These are phyloP conservation scores for Fusarium verrucosum DNA, from an alignment of 2,329 filamentous ascomycete species.

Conservation along the genomic window DNA sequence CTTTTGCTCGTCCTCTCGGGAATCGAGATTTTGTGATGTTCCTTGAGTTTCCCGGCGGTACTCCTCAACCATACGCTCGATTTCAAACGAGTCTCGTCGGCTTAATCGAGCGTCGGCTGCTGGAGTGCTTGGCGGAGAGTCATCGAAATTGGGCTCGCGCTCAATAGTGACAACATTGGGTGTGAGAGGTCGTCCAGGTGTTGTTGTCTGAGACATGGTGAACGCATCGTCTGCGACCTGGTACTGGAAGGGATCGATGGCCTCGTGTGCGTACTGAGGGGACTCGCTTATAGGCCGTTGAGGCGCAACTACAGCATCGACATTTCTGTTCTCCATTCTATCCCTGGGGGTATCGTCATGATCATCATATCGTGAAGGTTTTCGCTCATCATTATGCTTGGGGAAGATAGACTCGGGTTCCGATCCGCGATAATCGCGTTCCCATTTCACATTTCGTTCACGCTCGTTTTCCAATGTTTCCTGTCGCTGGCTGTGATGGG, in stretches of 20 bases:
- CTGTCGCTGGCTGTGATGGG: slow-evolving; percentile 30
- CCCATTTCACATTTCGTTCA: slow-evolving; percentile 32
- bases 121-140: slow-evolving; percentile 45
- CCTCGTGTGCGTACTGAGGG: slow-evolving; percentile 42
- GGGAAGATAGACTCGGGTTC: slow-evolving; percentile 45
- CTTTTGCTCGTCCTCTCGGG: slow-evolving; percentile 53
- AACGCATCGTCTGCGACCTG: slow-evolving; percentile 65
- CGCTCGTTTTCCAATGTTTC: slow-evolving; percentile 23
- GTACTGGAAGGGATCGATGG: slow-evolving; percentile 67
- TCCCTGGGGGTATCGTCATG: slow-evolving; percentile 45
- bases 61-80: slow-evolving; percentile 49
- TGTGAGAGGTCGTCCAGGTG: slow-evolving; percentile 56
- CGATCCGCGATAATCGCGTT: slow-evolving; percentile 43
- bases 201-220: slow-evolving; percentile 53
- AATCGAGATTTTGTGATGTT: slow-evolving; percentile 29
- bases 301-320: slow-evolving; percentile 41
- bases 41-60: slow-evolving; percentile 40
- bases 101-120: slow-evolving; percentile 54
- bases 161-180: slow-evolving; percentile 64
- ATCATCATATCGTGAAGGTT: slow-evolving; percentile 48
- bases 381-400: slow-evolving; percentile 46
- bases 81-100: slow-evolving; percentile 61
- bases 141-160: slow-evolving; percentile 61
- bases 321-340: slow-evolving; percentile 37
- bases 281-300: slow-evolving; percentile 38